Evolutionary conservation across 75 land plant species (phyloP), one percentile per base, ranked within the genome.

Genomic region (Pinus taeda): DNA sequence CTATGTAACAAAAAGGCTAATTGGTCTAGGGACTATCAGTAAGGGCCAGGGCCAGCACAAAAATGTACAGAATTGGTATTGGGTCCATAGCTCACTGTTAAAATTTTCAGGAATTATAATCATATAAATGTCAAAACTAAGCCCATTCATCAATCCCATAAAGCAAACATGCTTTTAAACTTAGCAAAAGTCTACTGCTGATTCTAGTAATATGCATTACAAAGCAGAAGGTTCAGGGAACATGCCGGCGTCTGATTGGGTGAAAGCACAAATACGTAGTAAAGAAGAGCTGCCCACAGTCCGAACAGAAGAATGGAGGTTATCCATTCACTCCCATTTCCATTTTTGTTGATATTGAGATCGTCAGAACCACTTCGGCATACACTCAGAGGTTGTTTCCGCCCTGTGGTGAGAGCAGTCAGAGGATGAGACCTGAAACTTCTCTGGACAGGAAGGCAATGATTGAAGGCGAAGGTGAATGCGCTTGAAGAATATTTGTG

Each of bases 191-290:
- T 15, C 18, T 45, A 18, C n/a, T 39, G 8, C 71, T 20, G 39
- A 8, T 67, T 67, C 20, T 66, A 66, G n/a, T 37, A 66, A 66
- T 4, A 18, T 66, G 49, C 70, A 18, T 69, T 7, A 13, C 18
- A 37, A 69, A 37, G 36, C 12, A 69, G 18, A 20, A 33, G 39
- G 7, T 9, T 3, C 7, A 18, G 22, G 60, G 60, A 53, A 57
- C n/a, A 24, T 84, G 88, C 93, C 86, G 90, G 88, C 1, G 93
- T 91, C 69, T 86, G 90, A 56, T 91, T 75, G 17, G 93, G 90
- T 7, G 93, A n/a, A 63, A 91, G 82, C 33, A 64, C 73, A 74
- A 88, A 88, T 55, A 86, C 90, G 59, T 88, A 91, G 76, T 79
- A 91, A 81, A 91, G 59, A 29, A 91, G 78, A 2, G 33, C 93